A percentile compares a stretch with the other conserved stretches of the same genome.
Conservation (phyloP, 192 early-diverging fungal genomes). For the Mortierella antarctica region DNA sequence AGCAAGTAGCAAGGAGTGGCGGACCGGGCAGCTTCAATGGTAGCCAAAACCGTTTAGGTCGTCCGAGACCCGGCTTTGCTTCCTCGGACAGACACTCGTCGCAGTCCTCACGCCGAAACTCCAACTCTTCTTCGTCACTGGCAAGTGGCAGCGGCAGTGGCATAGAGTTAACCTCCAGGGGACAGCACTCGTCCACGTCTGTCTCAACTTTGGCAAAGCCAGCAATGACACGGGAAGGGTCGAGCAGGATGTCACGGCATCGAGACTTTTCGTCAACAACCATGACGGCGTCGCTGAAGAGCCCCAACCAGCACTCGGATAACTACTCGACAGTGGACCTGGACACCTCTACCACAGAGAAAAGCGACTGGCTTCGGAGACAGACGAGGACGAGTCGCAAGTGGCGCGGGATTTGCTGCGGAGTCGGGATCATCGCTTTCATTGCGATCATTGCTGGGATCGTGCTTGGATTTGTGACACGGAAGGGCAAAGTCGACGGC, state of each 20-base stretch:
- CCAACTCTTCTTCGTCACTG: constrained; percentile 10
- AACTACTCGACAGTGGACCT: constrained; percentile 6
- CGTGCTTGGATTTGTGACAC: constrained; percentile 14
- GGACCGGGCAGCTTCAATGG: neutral
- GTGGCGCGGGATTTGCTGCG: constrained; percentile 38
- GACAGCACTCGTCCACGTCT: neutral
- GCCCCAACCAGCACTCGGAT: neutral
- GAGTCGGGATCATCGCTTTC: constrained; percentile 18
- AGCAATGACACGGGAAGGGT: neutral
- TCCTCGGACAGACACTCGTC: neutral
- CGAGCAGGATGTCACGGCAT: neutral
- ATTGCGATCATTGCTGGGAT: constrained; percentile 25
- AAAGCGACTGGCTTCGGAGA: constrained; percentile 27
- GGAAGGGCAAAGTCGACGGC: constrained; percentile 39
- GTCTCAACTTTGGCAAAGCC: too few relatives aligned
- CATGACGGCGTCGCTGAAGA: neutral
- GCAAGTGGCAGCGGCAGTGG: constrained; percentile 1
- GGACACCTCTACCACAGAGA: neutral
- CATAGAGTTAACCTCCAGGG: constrained; percentile 27
- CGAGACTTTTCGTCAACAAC: neutral
- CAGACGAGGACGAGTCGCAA: constrained; percentile 29
- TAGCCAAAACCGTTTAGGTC: neutral
- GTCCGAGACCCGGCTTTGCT: constrained; percentile 19
- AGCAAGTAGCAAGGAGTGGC: neutral
- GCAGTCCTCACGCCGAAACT: constrained; percentile 26